Evolutionary conservation across 2,329 filamentous ascomycete species (phyloP), one percentile per base, ranked within the genome.

Genomic region (Fusarium continuum): DNA sequence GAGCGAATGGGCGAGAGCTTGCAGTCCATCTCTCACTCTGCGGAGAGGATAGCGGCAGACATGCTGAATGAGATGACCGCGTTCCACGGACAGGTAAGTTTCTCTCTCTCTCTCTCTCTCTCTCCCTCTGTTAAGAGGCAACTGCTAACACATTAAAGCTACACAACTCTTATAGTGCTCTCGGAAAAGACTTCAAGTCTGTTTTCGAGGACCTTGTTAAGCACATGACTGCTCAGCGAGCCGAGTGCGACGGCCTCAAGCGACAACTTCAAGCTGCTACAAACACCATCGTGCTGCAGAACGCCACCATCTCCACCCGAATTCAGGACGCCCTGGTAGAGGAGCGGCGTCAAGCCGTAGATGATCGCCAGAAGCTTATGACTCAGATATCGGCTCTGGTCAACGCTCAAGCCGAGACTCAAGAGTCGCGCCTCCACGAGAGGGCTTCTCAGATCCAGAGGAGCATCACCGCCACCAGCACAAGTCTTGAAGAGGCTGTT

Each of bases 21-120:
- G 36, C 89, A 92, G 70, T 88, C 92, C 22, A 87, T 98, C 19
- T 93, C 93, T 3, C 85, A 85, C 10, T 92, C 93, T 9, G 93
- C 94, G 2, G 92, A 94, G 76, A 88, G 90, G 51, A 97, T 98
- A 61, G 92, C 93, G 1, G 91, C 89, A 11, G 94, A 96, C 69
- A 93, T 98, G 41, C 86, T 97, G 56, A 89, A 85, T 55, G 94
- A 98, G 75, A 84, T 99, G 58, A 85, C 88, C 26, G 84, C 85
- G n/a, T 96, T 98, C 71, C 92, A 97, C 74, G 85, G 82, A 44
- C 88, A 80, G 60, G 76, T 78, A 88, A 74, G 82, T 8, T 13
- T 39, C 16, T 4, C 10, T 4, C 1, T 13, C 10, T 5, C 11
- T 20, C 11, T 22, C 3, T 4, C 13, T 39, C 16, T 4, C 10